Evolutionary conservation across 23 red algal species (phyloP).

Genomic region (Chondrus crispus): DNA sequence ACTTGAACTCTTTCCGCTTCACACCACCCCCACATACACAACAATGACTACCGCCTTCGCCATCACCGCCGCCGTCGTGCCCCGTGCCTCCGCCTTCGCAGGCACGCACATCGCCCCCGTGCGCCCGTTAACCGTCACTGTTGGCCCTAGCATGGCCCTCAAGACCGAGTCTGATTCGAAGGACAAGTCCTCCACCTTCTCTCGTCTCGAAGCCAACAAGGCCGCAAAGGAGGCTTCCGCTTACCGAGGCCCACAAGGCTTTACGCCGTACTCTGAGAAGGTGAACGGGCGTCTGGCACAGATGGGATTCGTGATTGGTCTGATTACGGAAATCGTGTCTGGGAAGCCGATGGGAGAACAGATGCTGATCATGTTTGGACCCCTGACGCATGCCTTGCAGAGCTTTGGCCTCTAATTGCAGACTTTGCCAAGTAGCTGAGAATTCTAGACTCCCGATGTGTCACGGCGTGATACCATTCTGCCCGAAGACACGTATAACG

Average conservation of each 20-base stretch:
- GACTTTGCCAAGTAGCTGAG: too few relatives aligned
- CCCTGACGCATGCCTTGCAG: background rate
- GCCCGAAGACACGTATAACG: too few relatives aligned
- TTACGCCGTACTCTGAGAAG: conserved; percentile 43
- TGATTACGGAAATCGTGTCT: conserved; percentile 49
- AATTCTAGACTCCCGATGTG: too few relatives aligned
- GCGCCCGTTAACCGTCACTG: background rate
- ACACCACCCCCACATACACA: too few relatives aligned
- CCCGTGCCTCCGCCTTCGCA: too few relatives aligned
- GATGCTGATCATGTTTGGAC: conserved; percentile 55
- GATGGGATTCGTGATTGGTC: conserved; percentile 53
- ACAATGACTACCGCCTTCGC: too few relatives aligned
- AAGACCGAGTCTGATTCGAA: background rate
- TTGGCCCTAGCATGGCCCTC: background rate
- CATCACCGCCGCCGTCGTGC: too few relatives aligned
- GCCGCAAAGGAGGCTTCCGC: background rate
- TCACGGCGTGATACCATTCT: too few relatives aligned
- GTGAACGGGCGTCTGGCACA: conserved; percentile 56
- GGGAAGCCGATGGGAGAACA: conserved; percentile 49
- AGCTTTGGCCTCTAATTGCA: too few relatives aligned
- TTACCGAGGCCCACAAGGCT: conserved; percentile 45
- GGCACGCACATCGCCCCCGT: too few relatives aligned
- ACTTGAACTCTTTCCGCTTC: too few relatives aligned
- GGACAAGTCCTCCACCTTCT: background rate
- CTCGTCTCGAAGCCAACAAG: background rate